phyloP scores from a whole-genome alignment of 2,329 filamentous ascomycete genomes.

The Fusarium humuli region DNA sequence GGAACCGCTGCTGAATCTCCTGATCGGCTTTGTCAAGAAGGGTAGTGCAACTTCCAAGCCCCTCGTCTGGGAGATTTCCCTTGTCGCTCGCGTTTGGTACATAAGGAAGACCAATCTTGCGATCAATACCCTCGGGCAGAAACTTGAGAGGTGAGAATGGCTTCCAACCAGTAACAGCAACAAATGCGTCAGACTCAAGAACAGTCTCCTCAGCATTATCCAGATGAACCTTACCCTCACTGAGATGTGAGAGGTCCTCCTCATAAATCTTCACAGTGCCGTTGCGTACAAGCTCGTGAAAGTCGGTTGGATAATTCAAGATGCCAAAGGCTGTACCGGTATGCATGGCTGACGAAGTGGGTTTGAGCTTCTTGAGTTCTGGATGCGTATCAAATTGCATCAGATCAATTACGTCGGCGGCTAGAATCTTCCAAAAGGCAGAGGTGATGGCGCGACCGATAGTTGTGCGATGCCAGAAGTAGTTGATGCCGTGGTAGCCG shows the following conservation, averaged over 20 bases:
- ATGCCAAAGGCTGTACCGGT: constrained; percentile 64
- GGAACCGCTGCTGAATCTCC: neutral
- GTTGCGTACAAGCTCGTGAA: constrained; percentile 62
- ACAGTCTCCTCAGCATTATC: constrained; percentile 50
- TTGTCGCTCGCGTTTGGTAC: rapidly evolving
- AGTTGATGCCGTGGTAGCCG: neutral
- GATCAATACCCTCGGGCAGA: neutral
- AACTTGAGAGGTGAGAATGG: constrained; percentile 7
- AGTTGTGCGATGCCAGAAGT: neutral
- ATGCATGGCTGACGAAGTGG: constrained; percentile 57
- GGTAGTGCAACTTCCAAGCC: neutral
- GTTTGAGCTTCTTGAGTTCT: constrained; percentile 54
- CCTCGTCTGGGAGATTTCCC: rapidly evolving
- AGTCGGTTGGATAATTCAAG: constrained; percentile 62
- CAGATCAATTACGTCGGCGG: constrained; percentile 57
- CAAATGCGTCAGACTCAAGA: constrained; percentile 58
- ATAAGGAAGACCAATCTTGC: neutral
- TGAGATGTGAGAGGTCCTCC: constrained; percentile 58
- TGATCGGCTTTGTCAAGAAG: neutral
- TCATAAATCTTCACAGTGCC: constrained; percentile 61
- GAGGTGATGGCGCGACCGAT: constrained; percentile 2
- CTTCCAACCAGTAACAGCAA: constrained; percentile 66
- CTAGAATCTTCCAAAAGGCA: constrained; percentile 61
- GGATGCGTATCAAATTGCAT: constrained; percentile 59
- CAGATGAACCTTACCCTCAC: constrained; percentile 55